Conservation (phyloP, 225 moss, liverwort and hornwort species). For the Pseudisothecium myosuroides region DNA sequence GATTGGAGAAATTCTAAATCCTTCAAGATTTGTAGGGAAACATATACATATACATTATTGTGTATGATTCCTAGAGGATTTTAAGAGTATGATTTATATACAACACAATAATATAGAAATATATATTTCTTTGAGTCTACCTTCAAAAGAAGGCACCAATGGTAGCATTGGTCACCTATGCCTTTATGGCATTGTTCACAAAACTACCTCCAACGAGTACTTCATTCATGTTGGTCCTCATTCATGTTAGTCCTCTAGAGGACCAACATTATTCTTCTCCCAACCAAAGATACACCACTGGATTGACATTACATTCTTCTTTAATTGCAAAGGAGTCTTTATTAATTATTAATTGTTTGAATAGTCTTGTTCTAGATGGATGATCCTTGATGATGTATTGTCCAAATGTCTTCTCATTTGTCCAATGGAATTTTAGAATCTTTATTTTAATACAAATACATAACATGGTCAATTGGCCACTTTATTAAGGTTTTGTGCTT, state of each 20-base stretch:
- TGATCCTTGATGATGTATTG: neutral
- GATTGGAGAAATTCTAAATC: neutral
- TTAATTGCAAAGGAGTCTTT: neutral
- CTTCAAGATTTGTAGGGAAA: neutral
- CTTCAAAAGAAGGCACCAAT: neutral
- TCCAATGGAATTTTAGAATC: neutral
- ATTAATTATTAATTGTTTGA: no score
- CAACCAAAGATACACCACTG: neutral
- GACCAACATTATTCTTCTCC: neutral
- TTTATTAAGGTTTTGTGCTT: neutral
- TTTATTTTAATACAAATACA: neutral
- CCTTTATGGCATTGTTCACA: neutral
- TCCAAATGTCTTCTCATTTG: neutral
- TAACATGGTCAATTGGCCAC: accelerated
- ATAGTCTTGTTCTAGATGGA: no score
- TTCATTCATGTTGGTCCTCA: no score
- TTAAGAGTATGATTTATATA: neutral
- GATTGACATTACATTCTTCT: neutral
- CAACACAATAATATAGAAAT: neutral
- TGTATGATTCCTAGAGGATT: neutral
- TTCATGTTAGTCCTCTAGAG: neutral
- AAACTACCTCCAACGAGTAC: no score
- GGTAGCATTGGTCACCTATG: no score
- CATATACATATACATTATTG: neutral
- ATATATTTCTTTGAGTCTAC: neutral